A percentile compares a stretch with the other conserved stretches of the same genome.
These are phyloP conservation scores for Centella asiatica DNA, from an alignment of 129 eudicot species.

Conservation along the genomic window DNA sequence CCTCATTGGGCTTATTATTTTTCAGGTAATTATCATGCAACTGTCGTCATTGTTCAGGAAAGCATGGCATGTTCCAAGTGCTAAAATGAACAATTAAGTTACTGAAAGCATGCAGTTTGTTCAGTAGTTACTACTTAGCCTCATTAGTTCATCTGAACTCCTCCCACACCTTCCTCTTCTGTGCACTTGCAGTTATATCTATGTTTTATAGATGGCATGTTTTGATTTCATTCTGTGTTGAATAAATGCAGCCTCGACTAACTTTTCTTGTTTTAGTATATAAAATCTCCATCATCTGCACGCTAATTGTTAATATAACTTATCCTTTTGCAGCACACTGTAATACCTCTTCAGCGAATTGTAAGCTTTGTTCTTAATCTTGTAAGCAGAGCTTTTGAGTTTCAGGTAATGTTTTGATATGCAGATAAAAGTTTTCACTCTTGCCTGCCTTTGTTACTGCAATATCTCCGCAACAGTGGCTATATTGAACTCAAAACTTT, in stretches of 20 bases:
- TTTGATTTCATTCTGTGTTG: too few species aligned
- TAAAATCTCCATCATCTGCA: too few species aligned
- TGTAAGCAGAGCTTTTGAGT: slow-evolving; percentile 92
- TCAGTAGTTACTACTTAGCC: background rate
- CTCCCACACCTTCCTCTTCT: too few species aligned
- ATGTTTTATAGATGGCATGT: too few species aligned
- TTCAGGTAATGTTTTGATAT: slow-evolving; percentile 49
- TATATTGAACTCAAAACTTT: slow-evolving; percentile 10
- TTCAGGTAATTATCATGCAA: slow-evolving; percentile 48
- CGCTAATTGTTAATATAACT: background rate
- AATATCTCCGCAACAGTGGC: background rate
- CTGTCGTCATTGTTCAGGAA: background rate
- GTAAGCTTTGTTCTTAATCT: slow-evolving; percentile 86
- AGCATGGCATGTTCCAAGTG: background rate
- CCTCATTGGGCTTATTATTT: slow-evolving; percentile 87
- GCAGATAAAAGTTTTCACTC: background rate
- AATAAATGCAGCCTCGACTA: too few species aligned
- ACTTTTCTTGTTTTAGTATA: too few species aligned
- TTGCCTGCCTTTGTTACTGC: background rate
- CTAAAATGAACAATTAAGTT: background rate
- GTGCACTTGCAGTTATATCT: too few species aligned
- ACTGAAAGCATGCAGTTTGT: background rate
- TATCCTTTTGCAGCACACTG: slow-evolving; percentile 69
- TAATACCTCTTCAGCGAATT: slow-evolving; percentile 79
- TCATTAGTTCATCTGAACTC: too few species aligned